Conservation (phyloP, 495 filamentous ascomycete genomes). For the Lophiotrema nucula region DNA sequence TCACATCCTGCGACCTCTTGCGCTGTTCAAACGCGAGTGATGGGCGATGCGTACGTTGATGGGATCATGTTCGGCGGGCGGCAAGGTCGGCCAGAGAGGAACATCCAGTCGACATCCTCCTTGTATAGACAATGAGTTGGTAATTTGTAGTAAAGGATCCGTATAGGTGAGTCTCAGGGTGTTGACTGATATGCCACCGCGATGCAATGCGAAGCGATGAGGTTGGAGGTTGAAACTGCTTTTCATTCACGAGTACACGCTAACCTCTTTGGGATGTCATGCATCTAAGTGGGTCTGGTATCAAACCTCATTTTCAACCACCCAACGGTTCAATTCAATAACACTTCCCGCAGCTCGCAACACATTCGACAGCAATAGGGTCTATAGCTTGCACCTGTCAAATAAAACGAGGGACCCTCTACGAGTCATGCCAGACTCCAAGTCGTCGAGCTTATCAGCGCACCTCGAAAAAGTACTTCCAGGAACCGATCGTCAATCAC, state of each 20-base stretch:
- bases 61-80: background rate
- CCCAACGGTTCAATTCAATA: background rate
- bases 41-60: background rate
- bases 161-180: too few species aligned
- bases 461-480: constrained; percentile 11
- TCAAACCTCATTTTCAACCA: background rate
- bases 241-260: background rate
- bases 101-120: background rate
- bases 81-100: background rate
- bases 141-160: too few species aligned
- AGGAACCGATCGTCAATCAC: constrained; percentile 5
- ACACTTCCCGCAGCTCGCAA: background rate
- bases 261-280: background rate
- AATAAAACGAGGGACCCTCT: too few species aligned
- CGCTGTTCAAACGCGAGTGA: background rate
- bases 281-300: background rate
- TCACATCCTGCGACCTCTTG: background rate
- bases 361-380: background rate
- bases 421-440: background rate
- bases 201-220: background rate
- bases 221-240: background rate
- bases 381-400: background rate
- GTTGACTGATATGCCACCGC: background rate
- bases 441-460: background rate
- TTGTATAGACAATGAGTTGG: background rate